These are phyloP conservation scores for Chlorociboria aeruginascens DNA, from an alignment of 495 filamentous ascomycete genomes.

Conservation along the genomic window DNA sequence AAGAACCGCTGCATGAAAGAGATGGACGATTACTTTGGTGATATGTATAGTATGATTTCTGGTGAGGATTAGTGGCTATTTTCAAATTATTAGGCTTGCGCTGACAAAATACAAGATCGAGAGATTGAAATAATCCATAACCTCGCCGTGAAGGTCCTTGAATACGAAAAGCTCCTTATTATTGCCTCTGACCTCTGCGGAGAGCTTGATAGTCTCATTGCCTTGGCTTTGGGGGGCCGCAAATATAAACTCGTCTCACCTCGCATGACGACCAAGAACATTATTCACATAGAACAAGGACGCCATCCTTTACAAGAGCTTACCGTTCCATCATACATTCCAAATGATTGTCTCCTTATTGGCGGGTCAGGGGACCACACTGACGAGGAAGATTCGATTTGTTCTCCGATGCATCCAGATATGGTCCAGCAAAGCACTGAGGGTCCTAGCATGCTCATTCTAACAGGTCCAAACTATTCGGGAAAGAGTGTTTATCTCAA, in stretches of 20 bases:
- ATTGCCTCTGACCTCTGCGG: slow-evolving; percentile 65
- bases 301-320: slow-evolving; percentile 85
- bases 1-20: slow-evolving; percentile 78
- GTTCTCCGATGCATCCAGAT: neutral
- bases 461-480: slow-evolving; percentile 93
- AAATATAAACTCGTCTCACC: slow-evolving; percentile 64
- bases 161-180: slow-evolving; percentile 55
- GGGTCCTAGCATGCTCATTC: slow-evolving; percentile 59
- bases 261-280: slow-evolving; percentile 55
- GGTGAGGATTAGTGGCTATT: slow-evolving; percentile 35
- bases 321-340: slow-evolving; percentile 72
- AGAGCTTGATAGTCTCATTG: slow-evolving; percentile 80
- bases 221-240: slow-evolving; percentile 66
- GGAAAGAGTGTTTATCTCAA: slow-evolving; percentile 96
- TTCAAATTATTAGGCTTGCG: neutral
- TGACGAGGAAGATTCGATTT: neutral
- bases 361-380: slow-evolving; percentile 39
- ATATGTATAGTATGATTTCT: slow-evolving; percentile 72
- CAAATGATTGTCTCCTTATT: slow-evolving; percentile 62
- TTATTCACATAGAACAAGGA: slow-evolving; percentile 69
- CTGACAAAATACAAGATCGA: slow-evolving; percentile 45
- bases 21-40: slow-evolving; percentile 72
- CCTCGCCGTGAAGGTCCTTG: slow-evolving; percentile 58
- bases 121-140: slow-evolving; percentile 85
- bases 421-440: slow-evolving; percentile 13